A percentile compares a stretch with the other conserved stretches of the same genome.
phyloP scores from a whole-genome alignment of 805 yeast species.

The Nakazawaea holstii region DNA sequence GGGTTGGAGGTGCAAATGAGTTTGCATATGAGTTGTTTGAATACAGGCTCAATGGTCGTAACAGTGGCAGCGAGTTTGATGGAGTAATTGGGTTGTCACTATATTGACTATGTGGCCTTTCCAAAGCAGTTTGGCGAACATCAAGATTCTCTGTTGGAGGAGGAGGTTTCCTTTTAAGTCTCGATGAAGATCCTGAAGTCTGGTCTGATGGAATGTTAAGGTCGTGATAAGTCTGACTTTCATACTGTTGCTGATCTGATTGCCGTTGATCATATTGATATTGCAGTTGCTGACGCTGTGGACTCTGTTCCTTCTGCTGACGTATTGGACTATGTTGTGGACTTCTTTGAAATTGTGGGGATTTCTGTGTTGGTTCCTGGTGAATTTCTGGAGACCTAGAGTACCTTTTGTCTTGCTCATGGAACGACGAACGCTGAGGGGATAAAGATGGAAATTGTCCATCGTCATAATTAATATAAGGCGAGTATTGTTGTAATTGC shows the following conservation, averaged over 20 bases:
- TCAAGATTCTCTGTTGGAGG: background rate
- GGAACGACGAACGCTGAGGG: background rate
- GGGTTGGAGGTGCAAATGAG: constrained; percentile 9
- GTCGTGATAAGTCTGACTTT: background rate
- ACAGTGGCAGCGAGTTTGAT: background rate
- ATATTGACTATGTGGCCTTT: constrained; percentile 5
- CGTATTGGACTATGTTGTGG: background rate
- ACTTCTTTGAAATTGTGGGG: background rate
- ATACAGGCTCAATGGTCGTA: constrained; percentile 8
- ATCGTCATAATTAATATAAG: constrained; percentile 9
- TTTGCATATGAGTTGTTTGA: constrained; percentile 3
- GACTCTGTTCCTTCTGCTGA: background rate
- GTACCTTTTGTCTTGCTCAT: background rate
- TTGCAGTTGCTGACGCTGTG: background rate
- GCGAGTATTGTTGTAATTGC: constrained; percentile 10
- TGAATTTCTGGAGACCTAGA: constrained; percentile 1
- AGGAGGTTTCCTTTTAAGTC: constrained; percentile 8
- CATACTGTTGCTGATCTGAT: background rate
- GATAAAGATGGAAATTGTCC: constrained; percentile 7
- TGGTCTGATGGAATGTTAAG: background rate
- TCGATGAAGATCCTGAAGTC: constrained; percentile 1
- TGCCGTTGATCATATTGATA: background rate
- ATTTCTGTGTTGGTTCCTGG: background rate
- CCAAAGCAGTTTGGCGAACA: background rate
- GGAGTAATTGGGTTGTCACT: constrained; percentile 4